Evolutionary conservation across 768 basidiomycete genomes (phyloP), one percentile per base, ranked within the genome.

Genomic region (Mycena galericulata): DNA sequence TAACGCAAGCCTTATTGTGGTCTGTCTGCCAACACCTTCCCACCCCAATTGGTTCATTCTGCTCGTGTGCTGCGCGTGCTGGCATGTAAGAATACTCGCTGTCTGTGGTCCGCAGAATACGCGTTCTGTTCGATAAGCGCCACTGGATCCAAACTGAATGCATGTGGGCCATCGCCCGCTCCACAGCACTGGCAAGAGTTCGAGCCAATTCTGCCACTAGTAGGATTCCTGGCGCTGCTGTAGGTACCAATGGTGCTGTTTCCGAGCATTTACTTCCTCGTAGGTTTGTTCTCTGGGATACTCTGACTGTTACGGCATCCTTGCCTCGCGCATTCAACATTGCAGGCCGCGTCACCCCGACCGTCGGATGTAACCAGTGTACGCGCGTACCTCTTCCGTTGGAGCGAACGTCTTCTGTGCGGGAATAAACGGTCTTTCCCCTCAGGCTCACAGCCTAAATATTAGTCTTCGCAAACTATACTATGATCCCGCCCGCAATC

Each of bases 1-100:
- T 77, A 79, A 75, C 70, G 62, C 61, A 66, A 73, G 54, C 62
- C 43, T 54, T 80, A 73, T 80, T 81, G 76, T 51, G 38, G n/a
- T 50, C 36, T 82, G 70, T 82, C 80, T 83, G 38, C 17, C 51
- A 40, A n/a, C 47, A 32, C 8, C 38, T 20, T 9, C 22, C 26
- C 36, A 20, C 64, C 64, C 36, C 30, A 51, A 41, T 3, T 4
- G 40, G 29, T 40, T 14, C 22, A 22, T 4, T 5, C 43, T 14
- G 20, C 62, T 55, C 62, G 41, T 27, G 45, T 46, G 51, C 51
- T 45, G 34, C 11, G 40, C 38, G 17, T 54, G 20, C 15, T 34
- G n/a, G 29, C 30, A 60, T 51, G 60, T 62, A 62, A 51, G 50
- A n/a, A 51, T 61, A 59, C 41, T 57, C n/a, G n/a, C 57, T 59